Percentiles rank a stretch among this genome's conserved stretches.
These are phyloP conservation scores for Zancudomyces culisetae DNA, from an alignment of 371 early-diverging fungal genomes.

Conservation along the genomic window DNA sequence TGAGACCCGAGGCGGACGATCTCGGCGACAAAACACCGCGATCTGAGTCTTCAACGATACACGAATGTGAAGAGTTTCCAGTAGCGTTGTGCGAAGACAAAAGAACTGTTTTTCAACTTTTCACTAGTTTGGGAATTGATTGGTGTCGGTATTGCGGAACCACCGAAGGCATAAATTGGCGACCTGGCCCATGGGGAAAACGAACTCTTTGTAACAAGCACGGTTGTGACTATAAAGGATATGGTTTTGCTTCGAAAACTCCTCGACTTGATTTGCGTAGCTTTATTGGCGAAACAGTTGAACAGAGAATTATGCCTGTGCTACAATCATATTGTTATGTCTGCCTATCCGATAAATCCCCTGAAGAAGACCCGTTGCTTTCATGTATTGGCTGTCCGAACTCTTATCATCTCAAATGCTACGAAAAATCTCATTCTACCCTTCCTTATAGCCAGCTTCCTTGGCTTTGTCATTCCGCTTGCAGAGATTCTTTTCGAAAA, in stretches of 20 bases:
- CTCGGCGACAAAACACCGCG: not conserved
- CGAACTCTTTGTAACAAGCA: slow-evolving; percentile 87
- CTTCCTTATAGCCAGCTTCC: slow-evolving; percentile 17
- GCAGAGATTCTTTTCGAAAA: slow-evolving; percentile 34
- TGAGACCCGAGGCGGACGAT: not conserved
- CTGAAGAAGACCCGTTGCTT: slow-evolving; percentile 40
- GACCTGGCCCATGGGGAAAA: slow-evolving; percentile 88
- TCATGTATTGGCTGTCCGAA: slow-evolving; percentile 75
- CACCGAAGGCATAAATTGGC: slow-evolving; percentile 80
- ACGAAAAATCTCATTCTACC: slow-evolving; percentile 14
- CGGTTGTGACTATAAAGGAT: slow-evolving; percentile 86
- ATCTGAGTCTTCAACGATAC: not conserved
- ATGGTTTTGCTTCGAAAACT: slow-evolving; percentile 73
- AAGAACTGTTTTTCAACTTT: slow-evolving; percentile 22
- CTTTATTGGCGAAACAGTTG: slow-evolving; percentile 49
- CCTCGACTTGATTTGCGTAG: slow-evolving; percentile 64
- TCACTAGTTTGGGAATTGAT: slow-evolving; percentile 26
- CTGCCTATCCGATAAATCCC: slow-evolving; percentile 54
- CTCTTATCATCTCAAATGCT: slow-evolving; percentile 59
- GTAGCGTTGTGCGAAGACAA: not conserved
- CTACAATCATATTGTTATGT: slow-evolving; percentile 62
- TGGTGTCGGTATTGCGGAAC: slow-evolving; percentile 91
- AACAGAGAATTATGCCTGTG: slow-evolving; percentile 64
- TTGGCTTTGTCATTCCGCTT: slow-evolving; percentile 25
- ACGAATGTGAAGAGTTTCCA: not conserved